Percentiles rank a stretch among this genome's conserved stretches.
Conservation (phyloP, 306 rosid species). For the Vicia villosa region DNA sequence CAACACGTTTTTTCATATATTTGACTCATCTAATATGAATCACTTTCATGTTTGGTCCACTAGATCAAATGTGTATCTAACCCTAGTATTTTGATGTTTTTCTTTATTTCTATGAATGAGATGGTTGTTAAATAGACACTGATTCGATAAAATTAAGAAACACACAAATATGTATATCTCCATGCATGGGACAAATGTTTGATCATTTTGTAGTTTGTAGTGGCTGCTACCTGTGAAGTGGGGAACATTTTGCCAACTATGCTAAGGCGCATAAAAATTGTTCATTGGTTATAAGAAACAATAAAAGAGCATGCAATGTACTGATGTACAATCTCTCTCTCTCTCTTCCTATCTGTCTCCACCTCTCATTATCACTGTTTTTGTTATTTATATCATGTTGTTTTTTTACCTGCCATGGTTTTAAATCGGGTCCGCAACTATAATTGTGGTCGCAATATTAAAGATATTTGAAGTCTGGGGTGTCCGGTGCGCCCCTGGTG, state of each 20-base stretch:
- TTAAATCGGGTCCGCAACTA: background rate
- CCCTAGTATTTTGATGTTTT: too few relatives aligned
- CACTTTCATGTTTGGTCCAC: too few relatives aligned
- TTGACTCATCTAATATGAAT: too few relatives aligned
- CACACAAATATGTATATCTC: too few relatives aligned
- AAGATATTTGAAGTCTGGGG: background rate
- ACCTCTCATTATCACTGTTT: conserved; percentile 18
- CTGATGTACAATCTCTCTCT: conserved; percentile 22
- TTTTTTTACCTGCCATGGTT: background rate
- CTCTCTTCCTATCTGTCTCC: background rate
- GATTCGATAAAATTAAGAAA: too few relatives aligned
- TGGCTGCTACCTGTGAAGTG: conserved; percentile 16
- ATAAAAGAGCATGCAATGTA: conserved; percentile 24
- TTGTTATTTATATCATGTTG: conserved; percentile 10
- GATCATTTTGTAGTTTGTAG: background rate
- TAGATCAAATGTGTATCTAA: too few relatives aligned
- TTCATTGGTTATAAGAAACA: conserved; percentile 11
- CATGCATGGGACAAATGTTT: background rate
- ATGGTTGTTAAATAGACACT: too few relatives aligned
- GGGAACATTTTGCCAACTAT: conserved; percentile 15
- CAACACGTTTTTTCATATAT: too few relatives aligned
- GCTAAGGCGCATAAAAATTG: background rate
- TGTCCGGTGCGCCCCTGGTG: background rate
- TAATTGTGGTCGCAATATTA: background rate
- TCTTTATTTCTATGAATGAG: too few relatives aligned